Conservation (phyloP, 164 flowering plant species). For the Kingdonia uniflora region DNA sequence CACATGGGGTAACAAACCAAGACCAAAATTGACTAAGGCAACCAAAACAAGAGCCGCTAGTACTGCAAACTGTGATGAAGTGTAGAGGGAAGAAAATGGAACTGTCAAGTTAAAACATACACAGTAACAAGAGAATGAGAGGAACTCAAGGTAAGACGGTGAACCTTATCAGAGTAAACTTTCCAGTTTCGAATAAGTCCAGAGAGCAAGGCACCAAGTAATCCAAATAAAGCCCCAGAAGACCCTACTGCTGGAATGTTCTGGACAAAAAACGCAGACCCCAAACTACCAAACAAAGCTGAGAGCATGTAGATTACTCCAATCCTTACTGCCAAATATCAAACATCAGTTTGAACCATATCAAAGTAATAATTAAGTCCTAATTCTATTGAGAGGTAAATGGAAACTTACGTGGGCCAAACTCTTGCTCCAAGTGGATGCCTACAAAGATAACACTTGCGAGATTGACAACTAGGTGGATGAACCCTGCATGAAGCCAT, state of each 20-base stretch:
- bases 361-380: neutral
- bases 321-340: conserved; percentile 45
- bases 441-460: conserved; percentile 47
- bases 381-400: neutral
- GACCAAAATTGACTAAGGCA: conserved; percentile 29
- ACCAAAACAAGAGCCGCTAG: conserved; percentile 24
- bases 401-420: conserved; percentile 47
- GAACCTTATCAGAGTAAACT: conserved; percentile 53
- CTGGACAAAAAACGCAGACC: conserved; percentile 50
- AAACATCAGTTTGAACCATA: neutral
- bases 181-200: conserved; percentile 57
- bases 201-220: conserved; percentile 69
- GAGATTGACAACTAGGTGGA: conserved; percentile 60
- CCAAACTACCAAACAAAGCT: conserved; percentile 48
- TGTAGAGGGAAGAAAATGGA: neutral
- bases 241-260: conserved; percentile 51
- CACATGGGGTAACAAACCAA: conserved; percentile 63
- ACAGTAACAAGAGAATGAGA: neutral
- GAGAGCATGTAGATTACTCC: conserved; percentile 59
- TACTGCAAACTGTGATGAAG: conserved; percentile 43
- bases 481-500: conserved; percentile 61
- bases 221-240: conserved; percentile 68
- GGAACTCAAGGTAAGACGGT: conserved; percentile 1
- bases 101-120: neutral
- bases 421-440: conserved; percentile 62